Evolutionary conservation across 2,329 filamentous ascomycete species (phyloP).

Genomic region (Chalaropsis thielavioides): DNA sequence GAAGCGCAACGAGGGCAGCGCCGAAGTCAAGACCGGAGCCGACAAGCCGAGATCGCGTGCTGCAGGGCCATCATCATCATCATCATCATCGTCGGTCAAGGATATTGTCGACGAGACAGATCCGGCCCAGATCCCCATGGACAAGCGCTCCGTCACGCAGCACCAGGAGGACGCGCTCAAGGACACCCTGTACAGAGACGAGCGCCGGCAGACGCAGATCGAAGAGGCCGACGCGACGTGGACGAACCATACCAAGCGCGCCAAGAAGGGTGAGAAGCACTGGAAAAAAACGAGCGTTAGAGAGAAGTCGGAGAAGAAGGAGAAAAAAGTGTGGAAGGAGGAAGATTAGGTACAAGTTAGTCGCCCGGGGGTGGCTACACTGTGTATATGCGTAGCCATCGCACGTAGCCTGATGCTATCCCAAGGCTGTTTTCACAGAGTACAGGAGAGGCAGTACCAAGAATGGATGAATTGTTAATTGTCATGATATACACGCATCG

Average conservation of each 20-base stretch:
- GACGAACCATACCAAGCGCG: not conserved
- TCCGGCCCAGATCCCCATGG: not conserved
- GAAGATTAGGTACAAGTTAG: not conserved
- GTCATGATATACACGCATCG: not conserved
- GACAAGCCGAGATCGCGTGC: no score
- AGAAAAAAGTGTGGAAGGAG: not conserved
- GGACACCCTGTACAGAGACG: not conserved
- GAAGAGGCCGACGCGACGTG: not conserved
- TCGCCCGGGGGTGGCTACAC: not conserved
- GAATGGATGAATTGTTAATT: no score
- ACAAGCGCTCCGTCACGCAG: not conserved
- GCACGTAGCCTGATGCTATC: no score
- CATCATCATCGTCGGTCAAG: not conserved
- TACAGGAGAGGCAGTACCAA: not conserved
- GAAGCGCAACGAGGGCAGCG: not conserved
- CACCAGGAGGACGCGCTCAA: not conserved
- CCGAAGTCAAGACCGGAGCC: not conserved
- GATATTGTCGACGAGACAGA: not conserved
- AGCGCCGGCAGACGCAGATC: not conserved
- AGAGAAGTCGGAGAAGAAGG: conserved; percentile 4
- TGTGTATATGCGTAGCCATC: not conserved
- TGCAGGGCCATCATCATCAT: not conserved
- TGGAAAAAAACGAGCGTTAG: not conserved
- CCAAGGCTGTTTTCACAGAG: not conserved
- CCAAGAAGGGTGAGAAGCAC: conserved; percentile 4